A percentile compares a stretch with the other conserved stretches of the same genome.
Conservation (phyloP, 169 alveolate species). For the Eimeria praecox region DNA sequence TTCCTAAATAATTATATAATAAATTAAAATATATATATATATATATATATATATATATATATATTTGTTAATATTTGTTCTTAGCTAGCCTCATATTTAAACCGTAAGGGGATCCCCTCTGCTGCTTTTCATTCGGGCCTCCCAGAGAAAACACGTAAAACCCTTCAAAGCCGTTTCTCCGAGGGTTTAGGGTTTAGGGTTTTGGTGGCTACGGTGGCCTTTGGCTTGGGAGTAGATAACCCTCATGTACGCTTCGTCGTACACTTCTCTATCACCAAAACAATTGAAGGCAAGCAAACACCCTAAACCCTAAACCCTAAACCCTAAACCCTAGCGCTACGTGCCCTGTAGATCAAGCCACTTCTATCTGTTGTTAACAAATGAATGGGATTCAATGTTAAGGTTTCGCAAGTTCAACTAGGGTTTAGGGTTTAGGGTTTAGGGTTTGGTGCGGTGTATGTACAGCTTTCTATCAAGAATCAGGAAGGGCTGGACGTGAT, state of each 20-base stretch:
- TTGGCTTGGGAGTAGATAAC: slow-evolving; percentile 99
- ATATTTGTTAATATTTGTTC: slow-evolving; percentile 41
- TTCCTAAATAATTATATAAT: too few relatives aligned
- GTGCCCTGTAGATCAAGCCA: neutral
- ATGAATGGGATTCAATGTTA: too few relatives aligned
- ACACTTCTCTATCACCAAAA: slow-evolving; percentile 98
- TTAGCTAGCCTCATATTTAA: slow-evolving; percentile 90
- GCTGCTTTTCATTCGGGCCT: slow-evolving; percentile 87
- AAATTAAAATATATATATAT: too few relatives aligned
- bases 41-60: too few relatives aligned
- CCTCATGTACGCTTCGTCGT: slow-evolving; percentile 98
- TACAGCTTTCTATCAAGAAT: slow-evolving; percentile 96
- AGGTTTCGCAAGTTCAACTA: too few relatives aligned
- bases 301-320: neutral
- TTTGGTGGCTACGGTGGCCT: slow-evolving; percentile 99
- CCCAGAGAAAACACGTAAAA: neutral
- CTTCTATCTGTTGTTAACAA: too few relatives aligned
- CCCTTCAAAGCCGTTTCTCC: slow-evolving; percentile 92
- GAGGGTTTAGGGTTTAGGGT: slow-evolving; percentile 91
- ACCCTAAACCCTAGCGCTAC: slow-evolving; percentile 13
- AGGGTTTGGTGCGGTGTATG: neutral
- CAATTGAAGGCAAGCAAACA: slow-evolving; percentile 94
- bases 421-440: neutral
- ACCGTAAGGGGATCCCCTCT: slow-evolving; percentile 85
- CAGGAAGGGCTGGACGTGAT: slow-evolving; percentile 99